Percentiles rank a stretch among this genome's conserved stretches.
Conservation (phyloP, 306 rosid genomes). For the cucumber (Cucumis sativus) region Cucumber_9930_V3 NC_026660.2:24590501-24591000, state of each 20-base stretch:
- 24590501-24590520: constrained; percentile 93
- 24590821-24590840: constrained; percentile 13
- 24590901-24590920: constrained; percentile 37
- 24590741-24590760: constrained; percentile 12
- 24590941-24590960: constrained; percentile 11
- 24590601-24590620: constrained; percentile 81
- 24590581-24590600: constrained; percentile 72
- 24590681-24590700: constrained; percentile 67
- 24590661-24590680: constrained; percentile 87
- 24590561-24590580: constrained; percentile 93
- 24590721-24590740: constrained; percentile 33
- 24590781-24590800: constrained; percentile 22
- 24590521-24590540: constrained; percentile 94
- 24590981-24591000: constrained; percentile 2
- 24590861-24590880: constrained; percentile 49
- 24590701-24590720: constrained; percentile 79
- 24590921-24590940: constrained; percentile 15
- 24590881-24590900: constrained; percentile 54
- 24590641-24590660: constrained; percentile 85
- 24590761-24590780: constrained; percentile 7
- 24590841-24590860: constrained; percentile 17
- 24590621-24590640: constrained; percentile 84
- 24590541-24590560: constrained; percentile 82
- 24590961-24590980: constrained; percentile 6
- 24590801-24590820: constrained; percentile 5